Conservation (phyloP, 2,329 filamentous ascomycete genomes). For the Ophiostoma triangulosporum region DNA sequence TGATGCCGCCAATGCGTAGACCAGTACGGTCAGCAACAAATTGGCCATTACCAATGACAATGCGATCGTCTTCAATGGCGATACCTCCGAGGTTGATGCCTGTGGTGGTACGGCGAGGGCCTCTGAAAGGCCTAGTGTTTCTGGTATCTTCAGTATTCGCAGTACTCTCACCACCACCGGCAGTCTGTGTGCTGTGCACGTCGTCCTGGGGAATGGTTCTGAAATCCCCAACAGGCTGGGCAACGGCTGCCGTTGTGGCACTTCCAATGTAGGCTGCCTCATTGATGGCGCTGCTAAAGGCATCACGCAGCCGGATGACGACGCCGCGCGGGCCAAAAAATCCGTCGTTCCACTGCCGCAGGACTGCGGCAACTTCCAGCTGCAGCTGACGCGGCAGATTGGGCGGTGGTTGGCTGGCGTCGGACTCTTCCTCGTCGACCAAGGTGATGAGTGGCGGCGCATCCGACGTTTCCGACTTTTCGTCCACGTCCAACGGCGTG, state of each 20-base stretch:
- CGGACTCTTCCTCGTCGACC: background rate
- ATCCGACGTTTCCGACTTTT: conserved; percentile 12
- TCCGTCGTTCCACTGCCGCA: conserved; percentile 42
- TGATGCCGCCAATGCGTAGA: conserved; percentile 31
- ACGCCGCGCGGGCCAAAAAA: conserved; percentile 41
- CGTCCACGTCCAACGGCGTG: conserved; percentile 20
- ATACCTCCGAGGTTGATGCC: conserved; percentile 20
- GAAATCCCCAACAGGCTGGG: background rate
- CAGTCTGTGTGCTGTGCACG: no score
- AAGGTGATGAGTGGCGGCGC: background rate
- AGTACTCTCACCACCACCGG: no score
- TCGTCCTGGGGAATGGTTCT: no score
- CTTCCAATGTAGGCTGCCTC: background rate
- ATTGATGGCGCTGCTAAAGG: conserved; percentile 8
- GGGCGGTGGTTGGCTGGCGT: conserved; percentile 16
- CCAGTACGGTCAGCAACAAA: conserved; percentile 32
- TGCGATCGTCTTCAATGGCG: conserved; percentile 28
- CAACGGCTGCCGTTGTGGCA: background rate
- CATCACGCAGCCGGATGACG: conserved; percentile 23
- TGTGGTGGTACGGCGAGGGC: background rate
- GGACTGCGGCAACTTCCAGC: conserved; percentile 24
- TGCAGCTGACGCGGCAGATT: conserved; percentile 9
- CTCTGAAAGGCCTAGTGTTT: background rate
- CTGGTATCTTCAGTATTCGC: background rate
- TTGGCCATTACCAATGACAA: conserved; percentile 28